These are phyloP conservation scores for Benincasa hispida DNA, from an alignment of 306 rosid genomes.

Conservation along the genomic window DNA sequence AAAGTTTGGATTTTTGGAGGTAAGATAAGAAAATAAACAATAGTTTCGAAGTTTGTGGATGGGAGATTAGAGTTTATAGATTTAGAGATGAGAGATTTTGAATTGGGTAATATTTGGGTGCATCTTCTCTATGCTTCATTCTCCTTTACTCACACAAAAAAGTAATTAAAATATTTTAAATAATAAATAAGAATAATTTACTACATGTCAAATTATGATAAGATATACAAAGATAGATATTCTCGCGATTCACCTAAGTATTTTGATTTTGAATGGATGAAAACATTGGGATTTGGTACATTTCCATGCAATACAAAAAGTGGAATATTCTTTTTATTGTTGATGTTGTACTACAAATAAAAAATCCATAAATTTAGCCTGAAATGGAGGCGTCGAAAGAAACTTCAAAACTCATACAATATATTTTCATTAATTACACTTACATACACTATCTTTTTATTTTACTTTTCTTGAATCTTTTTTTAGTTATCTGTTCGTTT, in stretches of 20 bases:
- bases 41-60: too few species aligned
- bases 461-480: not conserved
- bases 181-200: too few species aligned
- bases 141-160: too few species aligned
- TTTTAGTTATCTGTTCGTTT: not conserved
- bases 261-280: too few species aligned
- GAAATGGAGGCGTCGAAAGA: not conserved
- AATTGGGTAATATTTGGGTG: not conserved
- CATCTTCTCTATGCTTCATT: too few species aligned
- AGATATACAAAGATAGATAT: too few species aligned
- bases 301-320: not conserved
- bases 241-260: too few species aligned
- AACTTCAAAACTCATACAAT: not conserved
- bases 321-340: not conserved
- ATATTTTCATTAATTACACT: not conserved
- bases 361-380: constrained; percentile 1
- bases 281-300: not conserved
- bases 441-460: not conserved
- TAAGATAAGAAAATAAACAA: too few species aligned
- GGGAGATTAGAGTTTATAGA: not conserved
- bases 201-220: too few species aligned
- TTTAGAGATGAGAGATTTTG: not conserved
- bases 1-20: too few species aligned
- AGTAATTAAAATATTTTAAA: too few species aligned
- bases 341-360: not conserved